Evolutionary conservation across 345 rosid species (phyloP).

Genomic region (Citrus maxima): DNA sequence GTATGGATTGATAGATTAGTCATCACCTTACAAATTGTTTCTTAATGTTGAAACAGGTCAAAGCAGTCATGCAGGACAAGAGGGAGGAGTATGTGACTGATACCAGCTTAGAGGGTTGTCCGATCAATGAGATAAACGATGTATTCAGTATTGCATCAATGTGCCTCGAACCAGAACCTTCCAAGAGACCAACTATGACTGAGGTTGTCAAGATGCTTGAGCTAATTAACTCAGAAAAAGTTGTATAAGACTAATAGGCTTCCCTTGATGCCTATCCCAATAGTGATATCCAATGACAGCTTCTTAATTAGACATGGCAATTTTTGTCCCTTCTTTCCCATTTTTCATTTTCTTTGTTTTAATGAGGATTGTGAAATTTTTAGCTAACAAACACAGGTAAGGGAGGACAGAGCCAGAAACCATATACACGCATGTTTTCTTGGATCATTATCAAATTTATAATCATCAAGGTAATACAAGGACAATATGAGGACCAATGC

Average conservation of each 20-base stretch:
- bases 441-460: not conserved
- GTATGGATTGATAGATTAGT: not conserved
- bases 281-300: not conserved
- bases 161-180: conserved; percentile 88
- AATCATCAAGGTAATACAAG: not conserved
- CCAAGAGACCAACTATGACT: conserved; percentile 72
- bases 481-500: not conserved
- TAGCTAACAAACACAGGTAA: not conserved
- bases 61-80: conserved; percentile 62
- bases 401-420: not conserved
- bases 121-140: conserved; percentile 51
- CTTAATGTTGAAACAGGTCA: conserved; percentile 47
- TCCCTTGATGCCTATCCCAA: not conserved
- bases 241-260: conserved; percentile 14
- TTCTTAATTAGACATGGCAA: not conserved
- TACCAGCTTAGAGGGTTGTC: conserved; percentile 44
- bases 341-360: not conserved
- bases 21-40: not conserved
- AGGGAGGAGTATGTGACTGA: conserved; percentile 63
- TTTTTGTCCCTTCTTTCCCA: not conserved
- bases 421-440: not conserved
- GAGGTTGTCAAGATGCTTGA: conserved; percentile 87
- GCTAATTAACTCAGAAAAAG: conserved; percentile 34
- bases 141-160: conserved; percentile 55
- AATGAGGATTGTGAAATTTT: not conserved